Conservation (phyloP, 1,284 basidiomycete species). For the Pseudozyma hubeiensis region DNA sequence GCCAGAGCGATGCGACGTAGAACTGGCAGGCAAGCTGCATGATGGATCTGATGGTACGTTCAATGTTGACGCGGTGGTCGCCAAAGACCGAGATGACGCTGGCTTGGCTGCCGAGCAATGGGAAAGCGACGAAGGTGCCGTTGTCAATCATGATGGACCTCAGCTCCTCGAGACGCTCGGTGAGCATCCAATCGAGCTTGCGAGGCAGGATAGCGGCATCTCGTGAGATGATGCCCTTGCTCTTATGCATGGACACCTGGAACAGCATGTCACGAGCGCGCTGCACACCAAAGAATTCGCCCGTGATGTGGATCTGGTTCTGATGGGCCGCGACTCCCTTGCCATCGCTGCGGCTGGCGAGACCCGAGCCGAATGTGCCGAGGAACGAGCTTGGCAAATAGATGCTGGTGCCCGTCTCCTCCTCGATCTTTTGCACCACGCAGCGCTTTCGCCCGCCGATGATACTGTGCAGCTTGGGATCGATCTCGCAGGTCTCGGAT, state of each 20-base stretch:
- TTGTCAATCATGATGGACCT: constrained; percentile 94
- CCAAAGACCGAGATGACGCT: constrained; percentile 94
- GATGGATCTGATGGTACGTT: constrained; percentile 90
- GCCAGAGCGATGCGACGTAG: constrained; percentile 95
- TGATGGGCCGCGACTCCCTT: constrained; percentile 70
- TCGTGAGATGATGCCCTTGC: constrained; percentile 88
- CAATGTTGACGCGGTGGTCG: constrained; percentile 93
- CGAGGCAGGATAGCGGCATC: constrained; percentile 94
- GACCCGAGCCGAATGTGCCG: constrained; percentile 74
- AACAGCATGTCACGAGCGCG: constrained; percentile 93
- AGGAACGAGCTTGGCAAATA: constrained; percentile 92
- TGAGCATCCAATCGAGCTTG: constrained; percentile 97
- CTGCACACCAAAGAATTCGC: constrained; percentile 96
- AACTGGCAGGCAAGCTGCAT: constrained; percentile 97
- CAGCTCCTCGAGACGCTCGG: constrained; percentile 89
- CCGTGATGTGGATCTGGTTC: constrained; percentile 94
- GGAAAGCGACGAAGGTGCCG: constrained; percentile 93
- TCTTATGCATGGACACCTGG: constrained; percentile 88
- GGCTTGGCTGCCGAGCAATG: constrained; percentile 87
- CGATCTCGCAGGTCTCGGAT: constrained; percentile 90
- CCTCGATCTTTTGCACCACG: constrained; percentile 90
- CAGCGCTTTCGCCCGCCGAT: constrained; percentile 89
- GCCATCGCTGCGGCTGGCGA: constrained; percentile 70
- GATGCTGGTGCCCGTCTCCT: constrained; percentile 96
- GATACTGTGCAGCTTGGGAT: constrained; percentile 92